phyloP scores from a whole-genome alignment of 495 filamentous ascomycete genomes.

The Hypoxylon crocopeplum region DNA sequence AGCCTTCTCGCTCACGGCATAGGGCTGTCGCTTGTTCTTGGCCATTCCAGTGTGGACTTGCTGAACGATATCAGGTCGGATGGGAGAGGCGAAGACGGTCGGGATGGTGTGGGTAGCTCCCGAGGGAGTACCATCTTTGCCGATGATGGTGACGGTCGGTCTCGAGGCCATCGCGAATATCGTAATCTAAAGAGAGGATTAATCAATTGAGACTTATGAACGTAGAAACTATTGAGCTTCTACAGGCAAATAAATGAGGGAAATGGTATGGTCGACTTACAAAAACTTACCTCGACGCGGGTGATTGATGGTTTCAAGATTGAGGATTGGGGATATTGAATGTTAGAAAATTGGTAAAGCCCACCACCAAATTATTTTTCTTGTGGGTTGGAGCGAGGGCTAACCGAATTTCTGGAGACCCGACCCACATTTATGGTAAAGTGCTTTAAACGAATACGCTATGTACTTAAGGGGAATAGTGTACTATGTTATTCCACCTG shows the following conservation, averaged over 20 bases:
- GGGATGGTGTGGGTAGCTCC: slow-evolving; percentile 88
- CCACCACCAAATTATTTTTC: slow-evolving; percentile 39
- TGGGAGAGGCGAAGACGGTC: slow-evolving; percentile 92
- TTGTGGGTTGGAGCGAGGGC: slow-evolving; percentile 44
- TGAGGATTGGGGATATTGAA: slow-evolving; percentile 33
- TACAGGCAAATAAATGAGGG: neutral
- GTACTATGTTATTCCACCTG: no score
- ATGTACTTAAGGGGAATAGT: no score
- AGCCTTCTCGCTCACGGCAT: slow-evolving; percentile 99
- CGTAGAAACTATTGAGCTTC: no score
- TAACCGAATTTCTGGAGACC: slow-evolving; percentile 34
- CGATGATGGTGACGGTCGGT: slow-evolving; percentile 93
- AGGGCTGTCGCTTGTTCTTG: slow-evolving; percentile 99
- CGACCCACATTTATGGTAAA: slow-evolving; percentile 6
- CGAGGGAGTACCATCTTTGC: slow-evolving; percentile 88
- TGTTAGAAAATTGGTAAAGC: slow-evolving; percentile 30
- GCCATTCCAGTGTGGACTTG: slow-evolving; percentile 98
- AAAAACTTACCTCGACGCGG: slow-evolving; percentile 40
- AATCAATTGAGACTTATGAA: no score
- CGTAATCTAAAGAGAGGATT: slow-evolving; percentile 33
- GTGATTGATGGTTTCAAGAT: slow-evolving; percentile 38
- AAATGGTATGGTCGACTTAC: neutral
- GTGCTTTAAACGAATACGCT: no score
- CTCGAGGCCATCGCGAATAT: slow-evolving; percentile 81
- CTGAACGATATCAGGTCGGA: slow-evolving; percentile 99